Percentiles rank a stretch among this genome's conserved stretches.
These are phyloP conservation scores for Fusarium sacchari DNA, from an alignment of 2,329 filamentous ascomycete genomes.

Conservation along the genomic window DNA sequence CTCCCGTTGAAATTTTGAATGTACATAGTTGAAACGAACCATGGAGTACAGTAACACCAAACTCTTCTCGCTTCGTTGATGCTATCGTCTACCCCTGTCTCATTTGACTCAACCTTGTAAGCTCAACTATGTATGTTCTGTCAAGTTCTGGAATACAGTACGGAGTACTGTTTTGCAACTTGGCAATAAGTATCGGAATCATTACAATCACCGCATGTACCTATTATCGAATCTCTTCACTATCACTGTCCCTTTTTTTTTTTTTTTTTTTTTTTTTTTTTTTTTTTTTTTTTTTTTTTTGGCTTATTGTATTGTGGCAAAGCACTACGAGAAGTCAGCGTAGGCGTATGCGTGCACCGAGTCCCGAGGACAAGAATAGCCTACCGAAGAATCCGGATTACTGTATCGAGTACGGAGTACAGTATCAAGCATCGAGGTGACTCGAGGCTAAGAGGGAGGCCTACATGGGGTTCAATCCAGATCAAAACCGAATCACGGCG, in stretches of 20 bases:
- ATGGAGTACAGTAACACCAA: slow-evolving; percentile 3
- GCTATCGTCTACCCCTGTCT: slow-evolving; percentile 4
- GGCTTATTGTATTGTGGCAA: background rate
- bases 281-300: no score
- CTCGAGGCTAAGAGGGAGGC: background rate
- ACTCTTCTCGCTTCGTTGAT: slow-evolving; percentile 7
- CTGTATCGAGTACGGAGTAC: background rate
- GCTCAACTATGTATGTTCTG: slow-evolving; percentile 11
- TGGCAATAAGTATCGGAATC: slow-evolving; percentile 7
- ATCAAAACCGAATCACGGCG: slow-evolving; percentile 4
- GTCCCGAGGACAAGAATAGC: slow-evolving; percentile 1
- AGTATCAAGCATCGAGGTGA: background rate
- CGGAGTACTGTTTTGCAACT: background rate
- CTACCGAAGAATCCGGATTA: background rate
- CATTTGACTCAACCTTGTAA: background rate
- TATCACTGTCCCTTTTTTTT: background rate
- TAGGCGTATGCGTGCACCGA: background rate
- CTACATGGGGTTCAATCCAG: slow-evolving; percentile 8
- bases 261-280: no score
- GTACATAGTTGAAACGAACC: slow-evolving; percentile 5
- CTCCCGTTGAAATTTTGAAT: background rate
- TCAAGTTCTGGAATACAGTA: slow-evolving; percentile 10
- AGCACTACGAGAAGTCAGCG: background rate
- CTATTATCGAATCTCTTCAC: background rate
- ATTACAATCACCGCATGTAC: background rate